Evolutionary conservation across 2,329 filamentous ascomycete genomes (phyloP), one percentile per base, ranked within the genome.

Genomic region (Cercospora beticola): DNA sequence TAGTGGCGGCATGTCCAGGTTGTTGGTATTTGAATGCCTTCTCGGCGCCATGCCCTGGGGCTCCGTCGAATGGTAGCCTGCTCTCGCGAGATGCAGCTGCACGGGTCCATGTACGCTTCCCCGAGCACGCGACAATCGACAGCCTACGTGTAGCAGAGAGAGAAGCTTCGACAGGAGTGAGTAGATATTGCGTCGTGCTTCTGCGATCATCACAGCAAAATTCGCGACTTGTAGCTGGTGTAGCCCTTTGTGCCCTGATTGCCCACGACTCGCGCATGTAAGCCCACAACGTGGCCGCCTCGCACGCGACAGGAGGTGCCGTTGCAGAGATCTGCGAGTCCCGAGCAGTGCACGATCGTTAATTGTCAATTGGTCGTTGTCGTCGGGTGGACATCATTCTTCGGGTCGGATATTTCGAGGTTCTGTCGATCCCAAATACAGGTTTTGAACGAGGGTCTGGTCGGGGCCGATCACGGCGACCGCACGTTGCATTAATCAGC

Each of bases 1-100:
- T 3, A 52, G 60, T 54, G 21, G 49, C 49, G 49, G 23, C 5
- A 23, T 14, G 49, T 83, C 85, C 64, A 84, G 49, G 49, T 28
- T 12, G 23, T 54, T 54, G 49, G 49, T 26, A 28, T 54, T 28
- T 26, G 49, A 54, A 54, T 54, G 49, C 49, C 49, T 28, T 26
- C 49, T 49, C 21, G 49, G 49, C 49, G 49, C 49, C 49, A 54
- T 23, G 18, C 18, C 49, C 18, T 26, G 46, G 46, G 9, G 8
- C n/a, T 21, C 18, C 18, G 23, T 26, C 21, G 49, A 14, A 54
- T 54, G 23, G 49, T 5, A 28, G 49, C 5, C 21, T 54, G 23
- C 21, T 23, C 6, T 23, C 3, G 21, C 49, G 23, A 54, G 18
- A 3, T 54, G 49, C 49, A 54, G 18, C 49, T 54, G 21, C 4